A percentile compares a stretch with the other conserved stretches of the same genome.
Evolutionary conservation across 2,329 filamentous ascomycete genomes (phyloP).

Genomic region (Pseudopyricularia javanii): DNA sequence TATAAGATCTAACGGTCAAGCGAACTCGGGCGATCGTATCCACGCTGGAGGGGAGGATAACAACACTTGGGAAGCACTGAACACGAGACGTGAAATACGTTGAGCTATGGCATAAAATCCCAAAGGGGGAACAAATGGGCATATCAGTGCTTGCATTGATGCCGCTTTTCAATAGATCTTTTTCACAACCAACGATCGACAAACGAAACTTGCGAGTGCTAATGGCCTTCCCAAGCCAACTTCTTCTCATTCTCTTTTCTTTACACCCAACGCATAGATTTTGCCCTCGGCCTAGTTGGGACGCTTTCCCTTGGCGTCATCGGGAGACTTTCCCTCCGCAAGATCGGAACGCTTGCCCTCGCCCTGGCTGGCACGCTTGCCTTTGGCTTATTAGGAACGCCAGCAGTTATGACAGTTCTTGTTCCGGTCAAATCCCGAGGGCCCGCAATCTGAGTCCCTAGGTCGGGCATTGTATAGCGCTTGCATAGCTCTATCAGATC

Average conservation of each 20-base stretch:
- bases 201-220: background rate
- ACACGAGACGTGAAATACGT: too few relatives aligned
- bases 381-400: background rate
- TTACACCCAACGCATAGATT: background rate
- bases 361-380: background rate
- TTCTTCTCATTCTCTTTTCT: background rate
- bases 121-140: background rate
- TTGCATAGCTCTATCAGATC: background rate
- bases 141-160: background rate
- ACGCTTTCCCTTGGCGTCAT: too few relatives aligned
- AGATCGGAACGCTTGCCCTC: too few relatives aligned
- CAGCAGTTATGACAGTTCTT: background rate
- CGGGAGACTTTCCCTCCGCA: too few relatives aligned
- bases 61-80: constrained; percentile 28
- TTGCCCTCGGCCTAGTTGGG: background rate
- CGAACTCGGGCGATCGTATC: constrained; percentile 79
- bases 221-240: background rate
- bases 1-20: constrained; percentile 48
- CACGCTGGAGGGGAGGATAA: constrained; percentile 64
- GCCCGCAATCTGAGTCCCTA: background rate
- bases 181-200: background rate
- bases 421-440: background rate
- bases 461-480: background rate
- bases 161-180: background rate
- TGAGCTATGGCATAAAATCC: too few relatives aligned